phyloP scores from a whole-genome alignment of 2,329 filamentous ascomycete species.

The Botrytis medusae region DNA sequence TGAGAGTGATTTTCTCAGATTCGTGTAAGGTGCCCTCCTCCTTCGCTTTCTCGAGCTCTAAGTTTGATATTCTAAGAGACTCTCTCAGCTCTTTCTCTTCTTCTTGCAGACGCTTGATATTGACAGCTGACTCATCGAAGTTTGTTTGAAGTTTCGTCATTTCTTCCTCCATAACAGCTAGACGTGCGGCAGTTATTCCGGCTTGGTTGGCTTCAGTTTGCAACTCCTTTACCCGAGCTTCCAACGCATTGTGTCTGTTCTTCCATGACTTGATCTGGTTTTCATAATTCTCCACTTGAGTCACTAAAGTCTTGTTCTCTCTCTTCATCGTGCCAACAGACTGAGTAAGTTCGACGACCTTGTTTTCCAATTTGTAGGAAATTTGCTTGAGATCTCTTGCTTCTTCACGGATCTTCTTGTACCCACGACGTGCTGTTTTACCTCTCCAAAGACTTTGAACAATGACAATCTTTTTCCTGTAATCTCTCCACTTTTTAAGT shows the following conservation, averaged over 20 bases:
- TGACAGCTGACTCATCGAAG: constrained; percentile 86
- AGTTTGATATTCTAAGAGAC: constrained; percentile 72
- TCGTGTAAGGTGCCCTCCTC: constrained; percentile 74
- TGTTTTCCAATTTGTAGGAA: constrained; percentile 99
- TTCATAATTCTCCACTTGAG: constrained; percentile 94
- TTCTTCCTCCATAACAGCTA: constrained; percentile 90
- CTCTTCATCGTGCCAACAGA: constrained; percentile 87
- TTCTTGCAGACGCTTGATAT: constrained; percentile 91
- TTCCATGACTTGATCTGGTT: constrained; percentile 95
- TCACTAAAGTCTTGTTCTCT: constrained; percentile 86
- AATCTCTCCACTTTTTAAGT: constrained; percentile 78
- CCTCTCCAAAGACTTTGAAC: constrained; percentile 94
- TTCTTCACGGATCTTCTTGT: constrained; percentile 91
- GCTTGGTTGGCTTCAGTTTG: constrained; percentile 97
- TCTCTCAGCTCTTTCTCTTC: constrained; percentile 87
- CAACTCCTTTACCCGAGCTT: constrained; percentile 87
- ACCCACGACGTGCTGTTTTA: constrained; percentile 73
- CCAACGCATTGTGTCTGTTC: constrained; percentile 83
- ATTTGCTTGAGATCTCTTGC: constrained; percentile 98
- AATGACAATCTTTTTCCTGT: constrained; percentile 84
- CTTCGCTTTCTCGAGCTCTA: constrained; percentile 78
- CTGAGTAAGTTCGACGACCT: constrained; percentile 97
- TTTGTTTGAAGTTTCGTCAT: constrained; percentile 87
- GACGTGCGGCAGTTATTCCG: constrained; percentile 86
- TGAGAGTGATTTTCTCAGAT: constrained; percentile 78